A percentile compares a stretch with the other conserved stretches of the same genome.
Evolutionary conservation across 345 rosid genomes (phyloP).

Genomic region (Brassica nigra): DNA sequence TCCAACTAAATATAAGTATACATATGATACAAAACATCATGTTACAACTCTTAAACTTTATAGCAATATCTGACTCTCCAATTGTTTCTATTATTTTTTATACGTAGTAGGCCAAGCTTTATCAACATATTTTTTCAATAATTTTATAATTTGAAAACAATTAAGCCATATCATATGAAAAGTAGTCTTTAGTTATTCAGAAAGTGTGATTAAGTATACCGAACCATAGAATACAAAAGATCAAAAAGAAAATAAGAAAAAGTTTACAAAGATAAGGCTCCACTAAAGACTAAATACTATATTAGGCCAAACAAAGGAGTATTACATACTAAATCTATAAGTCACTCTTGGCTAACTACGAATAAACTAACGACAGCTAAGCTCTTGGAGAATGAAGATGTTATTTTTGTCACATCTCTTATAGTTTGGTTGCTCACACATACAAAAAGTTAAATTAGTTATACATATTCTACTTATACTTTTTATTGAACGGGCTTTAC

Average conservation of each 20-base stretch:
- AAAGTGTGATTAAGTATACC: conserved; percentile 38
- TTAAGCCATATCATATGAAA: conserved; percentile 25
- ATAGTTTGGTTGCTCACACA: not conserved
- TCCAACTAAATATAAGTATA: not conserved
- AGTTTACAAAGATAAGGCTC: conserved; percentile 36
- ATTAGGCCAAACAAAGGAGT: conserved; percentile 35
- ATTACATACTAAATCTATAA: conserved; percentile 9
- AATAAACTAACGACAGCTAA: conserved; percentile 18
- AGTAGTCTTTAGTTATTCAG: conserved; percentile 6
- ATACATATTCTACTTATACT: not conserved
- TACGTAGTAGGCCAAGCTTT: conserved; percentile 18
- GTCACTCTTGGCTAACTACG: conserved; percentile 6
- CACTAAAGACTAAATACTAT: conserved; percentile 33
- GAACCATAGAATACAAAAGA: conserved; percentile 25
- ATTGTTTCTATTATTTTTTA: not conserved
- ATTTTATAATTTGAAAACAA: not conserved
- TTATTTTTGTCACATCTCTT: conserved; percentile 8
- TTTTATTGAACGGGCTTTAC: not conserved
- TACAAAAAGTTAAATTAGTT: not conserved
- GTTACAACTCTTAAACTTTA: conserved; percentile 15
- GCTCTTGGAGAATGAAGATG: conserved; percentile 20
- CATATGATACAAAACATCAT: not conserved
- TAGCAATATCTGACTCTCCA: conserved; percentile 6
- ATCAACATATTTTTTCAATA: not conserved
- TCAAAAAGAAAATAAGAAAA: conserved; percentile 22